These are phyloP conservation scores for Colletotrichum gloeosporioides DNA, from an alignment of 2,329 filamentous ascomycete genomes.

Conservation along the genomic window DNA sequence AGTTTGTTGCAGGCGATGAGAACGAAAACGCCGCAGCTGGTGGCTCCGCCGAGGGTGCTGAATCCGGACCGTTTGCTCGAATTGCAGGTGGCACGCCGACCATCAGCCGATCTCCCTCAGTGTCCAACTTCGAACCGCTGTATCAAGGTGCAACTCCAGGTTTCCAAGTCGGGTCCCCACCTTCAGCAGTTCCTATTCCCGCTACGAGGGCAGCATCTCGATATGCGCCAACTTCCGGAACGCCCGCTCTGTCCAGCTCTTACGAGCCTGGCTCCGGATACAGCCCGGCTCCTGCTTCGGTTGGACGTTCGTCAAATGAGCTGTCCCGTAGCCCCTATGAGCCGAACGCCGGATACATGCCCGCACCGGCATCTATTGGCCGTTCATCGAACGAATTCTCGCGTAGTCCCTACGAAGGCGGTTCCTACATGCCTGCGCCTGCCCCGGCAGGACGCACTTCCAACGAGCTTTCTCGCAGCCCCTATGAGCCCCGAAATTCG, in stretches of 20 bases:
- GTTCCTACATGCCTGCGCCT: slow-evolving; percentile 26
- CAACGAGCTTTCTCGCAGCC: slow-evolving; percentile 32
- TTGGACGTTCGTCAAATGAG: slow-evolving; percentile 33
- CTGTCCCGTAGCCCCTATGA: slow-evolving; percentile 27
- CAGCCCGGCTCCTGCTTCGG: slow-evolving; percentile 25
- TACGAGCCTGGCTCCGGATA: slow-evolving; percentile 27
- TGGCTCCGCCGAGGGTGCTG: slow-evolving; percentile 59
- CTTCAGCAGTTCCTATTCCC: slow-evolving; percentile 37
- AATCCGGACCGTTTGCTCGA: slow-evolving; percentile 81
- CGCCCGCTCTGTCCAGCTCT: slow-evolving; percentile 26
- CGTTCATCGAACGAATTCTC: slow-evolving; percentile 34
- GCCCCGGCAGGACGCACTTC: slow-evolving; percentile 28
- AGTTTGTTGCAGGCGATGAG: slow-evolving; percentile 93
- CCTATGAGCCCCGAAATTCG: slow-evolving; percentile 40
- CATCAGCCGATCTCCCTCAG: slow-evolving; percentile 76
- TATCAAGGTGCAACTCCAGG: slow-evolving; percentile 63
- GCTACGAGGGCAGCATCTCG: slow-evolving; percentile 54
- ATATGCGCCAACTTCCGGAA: slow-evolving; percentile 48
- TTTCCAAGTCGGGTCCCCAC: slow-evolving; percentile 32
- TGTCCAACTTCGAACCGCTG: slow-evolving; percentile 69
- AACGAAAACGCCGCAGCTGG: slow-evolving; percentile 67
- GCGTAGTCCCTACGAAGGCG: slow-evolving; percentile 29
- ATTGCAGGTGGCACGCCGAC: slow-evolving; percentile 78
- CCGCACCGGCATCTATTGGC: neutral
- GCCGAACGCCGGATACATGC: slow-evolving; percentile 23